Base-by-base conservation (phyloP, 1,284 basidiomycete genomes). In the Ustilago curta region DNA sequence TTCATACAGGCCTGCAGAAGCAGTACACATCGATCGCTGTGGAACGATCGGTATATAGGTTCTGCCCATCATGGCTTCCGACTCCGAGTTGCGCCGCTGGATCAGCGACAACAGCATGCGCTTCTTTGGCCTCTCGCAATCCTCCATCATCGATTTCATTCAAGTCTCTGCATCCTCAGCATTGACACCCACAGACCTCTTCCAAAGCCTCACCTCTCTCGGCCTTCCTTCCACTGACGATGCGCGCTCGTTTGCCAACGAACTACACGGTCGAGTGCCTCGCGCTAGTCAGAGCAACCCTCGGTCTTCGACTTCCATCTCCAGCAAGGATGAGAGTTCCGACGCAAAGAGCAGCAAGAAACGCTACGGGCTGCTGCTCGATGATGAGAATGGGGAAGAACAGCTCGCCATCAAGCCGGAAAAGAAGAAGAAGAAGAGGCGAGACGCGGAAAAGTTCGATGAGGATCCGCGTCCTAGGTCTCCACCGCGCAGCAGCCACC, bases 181-280 rank as follows among this genome's bases (percentile, higher is more conserved):
- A 59, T 94, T 95, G 84, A 90, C 91, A 8, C 88, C 93, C 11
- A 91, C 93, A 39, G 89, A 89, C 44, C 89, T 97, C 40, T 94
- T 94, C 83, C 79, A 88, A 29, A 87, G 91, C 6, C 90, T 98
- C 44, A 88, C 91, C 67, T 87, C 89, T 31, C 90, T 91, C 59
- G 95, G 95, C 68, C 88, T 98, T 40, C 91, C 93, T 52, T 89
- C 92, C 78, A 91, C 90, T 3, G 84, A 91, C 8, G 92, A 92
- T 59, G 91, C 93, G 0, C 91, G 93, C 83, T 83, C 88, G 14
- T 98, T 97, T 85, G 90, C 92, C 37, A 87, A 87, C 52, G 90
- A 94, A 77, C 90, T 98, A 23, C 94, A 90, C 86, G 85, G 87
- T 25, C 90, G 91, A 43, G 92, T 89, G 3, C 95, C 95, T 18